Evolutionary conservation across 768 basidiomycete species (phyloP), one percentile per base, ranked within the genome.

Genomic region (Rhodotorula paludigena): DNA sequence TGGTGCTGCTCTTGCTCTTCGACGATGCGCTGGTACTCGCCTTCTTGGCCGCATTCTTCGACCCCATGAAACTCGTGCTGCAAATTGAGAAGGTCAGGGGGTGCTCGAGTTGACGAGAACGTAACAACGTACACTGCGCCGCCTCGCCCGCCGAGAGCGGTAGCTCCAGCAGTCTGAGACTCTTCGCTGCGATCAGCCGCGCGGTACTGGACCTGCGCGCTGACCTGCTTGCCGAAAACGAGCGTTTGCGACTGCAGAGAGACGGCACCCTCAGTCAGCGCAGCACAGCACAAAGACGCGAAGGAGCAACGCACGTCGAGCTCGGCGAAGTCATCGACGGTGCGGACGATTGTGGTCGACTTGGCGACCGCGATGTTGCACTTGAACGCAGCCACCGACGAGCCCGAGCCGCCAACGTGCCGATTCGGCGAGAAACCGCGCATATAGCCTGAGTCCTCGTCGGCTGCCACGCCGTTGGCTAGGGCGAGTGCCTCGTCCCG

Each of bases 31-130:
- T 36, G 32, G 32, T 52, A 21, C 16, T 52, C 20, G 32, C 28
- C 25, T 36, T 51, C 36, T 52, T 48, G 45, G 30, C 42, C 12
- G 16, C 6, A 16, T 14, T 38, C 41, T 41, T 21, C 21, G 25
- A 23, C 21, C 33, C 53, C 57, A 47, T 63, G 57, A 68, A 68
- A 44, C 57, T 60, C 42, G 67, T 68, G 21, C 67, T 68, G 56
- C 35, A 25, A n/a, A n/a, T 25, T 39, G 12, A 51, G 20, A 16
- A 3, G n/a, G n/a, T n/a, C n/a, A n/a, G n/a, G n/a, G n/a, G n/a
- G n/a, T n/a, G n/a, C n/a, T n/a, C n/a, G n/a, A n/a, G n/a, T n/a
- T n/a, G 8, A 53, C 20, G 41, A 62, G 55, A n/a, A 52, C 23
- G 18, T 21, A 10, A 12, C 20, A 11, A 66, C 69, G 57, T 20